Percentiles rank a stretch among this genome's conserved stretches.
These are phyloP conservation scores for Solanum aculeatissimum DNA, from an alignment of 305 asterid genomes.

Conservation along the genomic window DNA sequence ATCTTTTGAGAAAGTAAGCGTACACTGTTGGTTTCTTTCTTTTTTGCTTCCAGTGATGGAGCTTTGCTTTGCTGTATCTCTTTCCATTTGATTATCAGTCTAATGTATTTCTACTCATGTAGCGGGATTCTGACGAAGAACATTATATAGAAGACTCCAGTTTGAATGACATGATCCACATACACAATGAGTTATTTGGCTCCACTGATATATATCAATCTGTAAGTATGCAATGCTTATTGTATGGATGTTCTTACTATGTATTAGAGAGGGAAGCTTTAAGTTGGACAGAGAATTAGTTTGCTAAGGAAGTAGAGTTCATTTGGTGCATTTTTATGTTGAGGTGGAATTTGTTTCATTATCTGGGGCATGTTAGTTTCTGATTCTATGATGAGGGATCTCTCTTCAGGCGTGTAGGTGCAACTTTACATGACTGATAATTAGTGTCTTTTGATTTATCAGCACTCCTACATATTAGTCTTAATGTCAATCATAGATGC, in stretches of 20 bases:
- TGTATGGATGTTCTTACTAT: not conserved
- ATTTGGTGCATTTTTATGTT: not conserved
- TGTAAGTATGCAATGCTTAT: constrained; percentile 19
- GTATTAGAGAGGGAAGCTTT: not conserved
- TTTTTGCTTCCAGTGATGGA: not conserved
- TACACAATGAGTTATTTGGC: constrained; percentile 78
- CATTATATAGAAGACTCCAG: constrained; percentile 32
- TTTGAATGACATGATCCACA: constrained; percentile 50
- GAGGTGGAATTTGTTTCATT: not conserved
- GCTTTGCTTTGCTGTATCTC: not conserved
- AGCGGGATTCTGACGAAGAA: constrained; percentile 28
- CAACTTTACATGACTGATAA: not conserved
- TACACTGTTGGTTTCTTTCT: not conserved
- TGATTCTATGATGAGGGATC: not conserved
- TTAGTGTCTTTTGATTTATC: not conserved
- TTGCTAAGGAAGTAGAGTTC: not conserved
- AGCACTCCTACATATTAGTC: not conserved
- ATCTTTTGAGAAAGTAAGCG: constrained; percentile 40
- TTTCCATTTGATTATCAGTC: not conserved
- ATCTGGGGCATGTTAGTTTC: not conserved
- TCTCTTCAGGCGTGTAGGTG: not conserved
- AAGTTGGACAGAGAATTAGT: not conserved
- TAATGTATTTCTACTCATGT: constrained; percentile 10
- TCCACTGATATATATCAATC: constrained; percentile 52
- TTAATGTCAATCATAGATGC: not conserved